Evolutionary conservation across 345 rosid species (phyloP), one percentile per base, ranked within the genome.

Genomic region (Ceriops zippeliana): DNA sequence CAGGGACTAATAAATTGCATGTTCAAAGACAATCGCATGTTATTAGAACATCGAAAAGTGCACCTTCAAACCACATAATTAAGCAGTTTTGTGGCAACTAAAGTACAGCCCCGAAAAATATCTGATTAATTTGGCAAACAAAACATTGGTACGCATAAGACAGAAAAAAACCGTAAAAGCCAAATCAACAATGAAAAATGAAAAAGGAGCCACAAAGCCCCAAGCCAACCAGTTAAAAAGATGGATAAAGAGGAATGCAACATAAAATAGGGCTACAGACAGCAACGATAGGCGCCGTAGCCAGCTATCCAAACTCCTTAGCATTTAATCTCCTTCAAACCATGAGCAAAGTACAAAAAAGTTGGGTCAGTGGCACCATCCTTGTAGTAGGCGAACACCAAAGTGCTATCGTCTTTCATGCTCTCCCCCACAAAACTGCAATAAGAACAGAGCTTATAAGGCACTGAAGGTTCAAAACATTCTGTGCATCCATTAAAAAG

Each of bases 331-430:
- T 96, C 99, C 86, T 89, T 92, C 91, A 96, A 80, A 16, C 85
- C 91, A 76, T 82, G 80, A 5, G 85, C 85, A 53, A 96, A 86
- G 81, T 96, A 96, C 83, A 96, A 80, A 85, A 96, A 96, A 42
- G 99, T 96, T 4, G 99, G 98, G 75, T 96, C 96, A 0, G 86
- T 53, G 4, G 96, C 92, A 75, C 97, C 98, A 0, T 92, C 99
- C 82, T 86, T 96, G 89, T 96, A 96, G 87, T 92, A 89, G 54
- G 99, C 99, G 70, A 96, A 81, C 56, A 96, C 99, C 86, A 92
- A 9, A 58, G 52, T 0, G 26, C 78, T 68, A 67, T 96, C 98
- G 72, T 92, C 97, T 1, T 71, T 75, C 98, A 92, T 90, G 75
- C 96, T 86, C 85, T 96, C 99, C 11, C 99, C 99, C 27, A 96